These are phyloP conservation scores for Leccinum disarticulatum DNA, from an alignment of 768 basidiomycete genomes.

Conservation along the genomic window DNA sequence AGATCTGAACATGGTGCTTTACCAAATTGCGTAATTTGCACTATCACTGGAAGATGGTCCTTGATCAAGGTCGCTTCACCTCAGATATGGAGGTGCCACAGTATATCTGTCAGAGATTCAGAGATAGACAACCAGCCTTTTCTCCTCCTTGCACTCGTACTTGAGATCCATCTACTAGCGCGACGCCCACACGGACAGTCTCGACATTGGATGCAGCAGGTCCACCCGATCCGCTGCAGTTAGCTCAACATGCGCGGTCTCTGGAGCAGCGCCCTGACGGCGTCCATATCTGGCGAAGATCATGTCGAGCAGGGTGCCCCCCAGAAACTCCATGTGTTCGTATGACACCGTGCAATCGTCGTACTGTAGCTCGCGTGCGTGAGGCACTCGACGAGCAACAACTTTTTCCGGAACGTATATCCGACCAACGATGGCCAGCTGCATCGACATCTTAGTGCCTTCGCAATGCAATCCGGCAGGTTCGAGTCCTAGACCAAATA, in stretches of 20 bases:
- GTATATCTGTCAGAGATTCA: no score
- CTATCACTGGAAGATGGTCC: conserved; percentile 16
- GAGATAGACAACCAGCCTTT: conserved; percentile 44
- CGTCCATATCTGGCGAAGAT: conserved; percentile 58
- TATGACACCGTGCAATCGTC: conserved; percentile 67
- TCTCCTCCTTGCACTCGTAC: conserved; percentile 44
- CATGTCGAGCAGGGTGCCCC: conserved; percentile 75
- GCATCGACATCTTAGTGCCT: conserved; percentile 46
- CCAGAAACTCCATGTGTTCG: conserved; percentile 75
- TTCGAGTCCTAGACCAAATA: conserved; percentile 61
- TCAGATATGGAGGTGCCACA: no score
- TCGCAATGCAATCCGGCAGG: conserved; percentile 45
- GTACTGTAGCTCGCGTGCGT: conserved; percentile 70
- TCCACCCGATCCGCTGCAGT: conserved; percentile 69
- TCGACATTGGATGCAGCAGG: conserved; percentile 70
- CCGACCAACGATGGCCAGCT: conserved; percentile 60
- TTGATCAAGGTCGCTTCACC: conserved; percentile 14
- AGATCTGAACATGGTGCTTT: no score
- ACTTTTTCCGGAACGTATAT: conserved; percentile 61
- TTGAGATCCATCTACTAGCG: conserved; percentile 45
- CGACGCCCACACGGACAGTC: conserved; percentile 59
- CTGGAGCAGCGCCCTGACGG: conserved; percentile 47
- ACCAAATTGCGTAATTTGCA: no score
- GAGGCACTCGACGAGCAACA: conserved; percentile 69
- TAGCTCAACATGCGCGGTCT: conserved; percentile 55